Evolutionary conservation across 2,329 filamentous ascomycete genomes (phyloP), one percentile per base, ranked within the genome.

Genomic region (Fusarium virguliforme): DNA sequence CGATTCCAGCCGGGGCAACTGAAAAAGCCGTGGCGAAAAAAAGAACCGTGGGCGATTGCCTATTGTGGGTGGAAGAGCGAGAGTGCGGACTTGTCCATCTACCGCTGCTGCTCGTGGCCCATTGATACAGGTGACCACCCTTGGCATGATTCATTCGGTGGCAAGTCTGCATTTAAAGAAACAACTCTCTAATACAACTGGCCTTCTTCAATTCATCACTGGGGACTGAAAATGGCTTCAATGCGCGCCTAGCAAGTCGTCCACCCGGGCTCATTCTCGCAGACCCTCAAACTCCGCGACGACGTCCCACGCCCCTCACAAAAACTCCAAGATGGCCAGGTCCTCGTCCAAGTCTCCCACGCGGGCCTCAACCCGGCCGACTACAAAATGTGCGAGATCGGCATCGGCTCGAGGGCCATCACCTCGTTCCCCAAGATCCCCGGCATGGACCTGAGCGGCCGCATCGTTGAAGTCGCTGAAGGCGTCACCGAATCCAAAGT

Each of bases 401-500:
- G 81, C 9, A 3, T 85, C 41, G 69, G 82, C 35, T 77, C 83
- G 5, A 79, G 80, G 24, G 70, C 70, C 10, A 32, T 78, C 4
- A 51, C 76, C 0, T 58, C 69, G 8, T 80, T 75, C 63, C 86
- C 87, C 24, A 82, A 82, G 18, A 84, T 80, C 1, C 84, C 84
- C 0, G 83, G 84, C 18, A 81, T 84, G 72, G 88, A 90, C 73
- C 86, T 87, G 69, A 81, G 82, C 69, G 88, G 88, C 26, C 80
- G 75, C 18, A 83, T 89, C 4, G 81, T 83, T 34, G 75, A 75
- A 6, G 69, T 77, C 9, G 80, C 74, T 15, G 37, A 75, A 1
- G 72, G 67, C 10, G 73, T 76, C 3, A 63, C 67, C 0, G 78
- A 79, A 35, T 77, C 83, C 37, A 74, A 78, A 3, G 67, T 79